Conservation (phyloP, 345 rosid genomes). For the Balakata baccata region DNA sequence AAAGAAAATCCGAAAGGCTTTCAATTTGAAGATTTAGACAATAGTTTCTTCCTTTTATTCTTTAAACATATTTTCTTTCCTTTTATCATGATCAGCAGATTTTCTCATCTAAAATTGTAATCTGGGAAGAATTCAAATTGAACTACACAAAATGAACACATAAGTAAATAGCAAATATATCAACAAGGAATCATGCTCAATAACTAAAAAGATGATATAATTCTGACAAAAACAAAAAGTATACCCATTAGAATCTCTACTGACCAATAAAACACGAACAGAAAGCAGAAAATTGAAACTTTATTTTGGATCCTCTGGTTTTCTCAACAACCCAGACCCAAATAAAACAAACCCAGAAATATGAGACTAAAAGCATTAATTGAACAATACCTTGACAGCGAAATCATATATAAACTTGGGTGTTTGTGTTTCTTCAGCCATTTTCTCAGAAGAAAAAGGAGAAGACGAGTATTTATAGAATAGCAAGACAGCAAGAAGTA, state of each 20-base stretch:
- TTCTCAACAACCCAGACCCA: not conserved
- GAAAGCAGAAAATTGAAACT: constrained; percentile 1
- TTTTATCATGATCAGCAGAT: not conserved
- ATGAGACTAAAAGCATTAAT: not conserved
- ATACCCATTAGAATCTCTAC: not conserved
- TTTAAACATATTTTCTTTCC: too few species aligned
- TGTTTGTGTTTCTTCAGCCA: constrained; percentile 60
- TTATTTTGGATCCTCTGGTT: too few species aligned
- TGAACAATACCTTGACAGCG: constrained; percentile 64
- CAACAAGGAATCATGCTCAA: not conserved
- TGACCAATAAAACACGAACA: not conserved
- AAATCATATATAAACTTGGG: constrained; percentile 67
- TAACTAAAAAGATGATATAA: not conserved
- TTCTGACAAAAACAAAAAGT: constrained; percentile 2
- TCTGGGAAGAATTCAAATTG: not conserved
- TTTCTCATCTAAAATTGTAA: not conserved
- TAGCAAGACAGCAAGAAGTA: constrained; percentile 30
- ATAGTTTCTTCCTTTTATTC: too few species aligned
- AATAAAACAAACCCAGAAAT: not conserved
- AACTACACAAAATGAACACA: not conserved
- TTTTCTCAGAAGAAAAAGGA: constrained; percentile 29
- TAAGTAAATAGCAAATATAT: not conserved
- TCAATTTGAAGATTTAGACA: not conserved
- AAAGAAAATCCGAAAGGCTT: not conserved
- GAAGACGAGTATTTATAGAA: constrained; percentile 19